phyloP scores from a whole-genome alignment of 164 flowering plant species.

The Echeveria elegans region DNA sequence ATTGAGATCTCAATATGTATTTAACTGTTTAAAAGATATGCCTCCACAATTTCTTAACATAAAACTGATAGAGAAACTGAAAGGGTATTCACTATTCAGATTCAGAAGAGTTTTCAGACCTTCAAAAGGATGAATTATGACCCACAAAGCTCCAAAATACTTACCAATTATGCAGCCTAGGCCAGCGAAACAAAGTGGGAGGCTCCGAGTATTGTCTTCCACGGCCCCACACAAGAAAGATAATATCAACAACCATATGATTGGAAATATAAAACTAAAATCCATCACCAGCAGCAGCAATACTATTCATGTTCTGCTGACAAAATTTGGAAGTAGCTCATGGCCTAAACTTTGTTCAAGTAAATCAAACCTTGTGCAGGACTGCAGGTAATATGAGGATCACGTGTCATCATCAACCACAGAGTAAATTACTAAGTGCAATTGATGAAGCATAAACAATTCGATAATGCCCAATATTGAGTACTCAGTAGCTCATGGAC shows the following conservation, averaged over 20 bases:
- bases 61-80: neutral
- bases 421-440: too few relatives aligned
- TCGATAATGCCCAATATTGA: too few relatives aligned
- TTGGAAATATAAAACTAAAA: neutral
- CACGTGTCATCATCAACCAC: too few relatives aligned
- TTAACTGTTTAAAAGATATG: neutral
- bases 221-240: neutral
- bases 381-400: too few relatives aligned
- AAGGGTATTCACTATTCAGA: neutral
- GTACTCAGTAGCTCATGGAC: too few relatives aligned
- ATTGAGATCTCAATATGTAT: neutral
- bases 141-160: neutral
- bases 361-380: too few relatives aligned
- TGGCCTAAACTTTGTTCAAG: too few relatives aligned
- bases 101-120: neutral
- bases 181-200: neutral
- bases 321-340: neutral
- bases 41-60: neutral
- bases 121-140: neutral
- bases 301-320: neutral
- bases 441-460: too few relatives aligned
- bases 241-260: neutral
- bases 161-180: neutral
- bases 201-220: neutral
- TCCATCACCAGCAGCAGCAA: neutral